Evolutionary conservation across 345 rosid species (phyloP).

Genomic region (Linum usitatissimum): DNA sequence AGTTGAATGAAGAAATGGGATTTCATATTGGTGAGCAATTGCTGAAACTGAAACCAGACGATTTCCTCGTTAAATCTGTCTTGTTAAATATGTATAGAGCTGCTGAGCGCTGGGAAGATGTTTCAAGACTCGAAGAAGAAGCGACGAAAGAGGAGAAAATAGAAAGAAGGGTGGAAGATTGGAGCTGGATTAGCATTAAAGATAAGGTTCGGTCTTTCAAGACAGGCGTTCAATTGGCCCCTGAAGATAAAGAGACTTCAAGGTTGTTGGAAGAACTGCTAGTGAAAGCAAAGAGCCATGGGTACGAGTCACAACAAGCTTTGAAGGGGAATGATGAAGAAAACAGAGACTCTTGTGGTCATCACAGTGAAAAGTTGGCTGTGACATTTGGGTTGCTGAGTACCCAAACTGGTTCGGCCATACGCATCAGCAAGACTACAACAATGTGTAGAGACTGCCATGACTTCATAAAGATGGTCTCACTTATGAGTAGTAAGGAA

Average conservation of each 20-base stretch:
- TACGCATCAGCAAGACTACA: conserved; percentile 29
- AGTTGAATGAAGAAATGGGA: conserved; percentile 31
- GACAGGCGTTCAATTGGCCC: conserved; percentile 18
- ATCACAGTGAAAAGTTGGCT: conserved; percentile 42
- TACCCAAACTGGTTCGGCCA: conserved; percentile 17
- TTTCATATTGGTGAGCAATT: conserved; percentile 38
- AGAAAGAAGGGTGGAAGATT: conserved; percentile 18
- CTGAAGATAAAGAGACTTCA: conserved; percentile 12
- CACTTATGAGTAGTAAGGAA: conserved; percentile 23
- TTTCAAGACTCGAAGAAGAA: conserved; percentile 19
- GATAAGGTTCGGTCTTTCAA: conserved; percentile 32
- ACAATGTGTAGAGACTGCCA: conserved; percentile 42
- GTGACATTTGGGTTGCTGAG: conserved; percentile 41
- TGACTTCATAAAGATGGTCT: conserved; percentile 30
- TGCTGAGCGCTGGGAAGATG: conserved; percentile 37
- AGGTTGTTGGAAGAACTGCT: conserved; percentile 25
- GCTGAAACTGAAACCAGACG: conserved; percentile 32
- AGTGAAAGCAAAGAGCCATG: conserved; percentile 23
- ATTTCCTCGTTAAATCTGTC: conserved; percentile 21
- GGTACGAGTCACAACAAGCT: conserved; percentile 13
- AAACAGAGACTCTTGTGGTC: conserved; percentile 15
- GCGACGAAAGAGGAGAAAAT: conserved; percentile 28
- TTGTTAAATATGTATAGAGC: conserved; percentile 24
- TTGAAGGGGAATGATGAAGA: conserved; percentile 11
- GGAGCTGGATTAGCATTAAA: conserved; percentile 48